Conservation (phyloP, 2,329 filamentous ascomycete genomes). For the Penicillium sp. region DNA sequence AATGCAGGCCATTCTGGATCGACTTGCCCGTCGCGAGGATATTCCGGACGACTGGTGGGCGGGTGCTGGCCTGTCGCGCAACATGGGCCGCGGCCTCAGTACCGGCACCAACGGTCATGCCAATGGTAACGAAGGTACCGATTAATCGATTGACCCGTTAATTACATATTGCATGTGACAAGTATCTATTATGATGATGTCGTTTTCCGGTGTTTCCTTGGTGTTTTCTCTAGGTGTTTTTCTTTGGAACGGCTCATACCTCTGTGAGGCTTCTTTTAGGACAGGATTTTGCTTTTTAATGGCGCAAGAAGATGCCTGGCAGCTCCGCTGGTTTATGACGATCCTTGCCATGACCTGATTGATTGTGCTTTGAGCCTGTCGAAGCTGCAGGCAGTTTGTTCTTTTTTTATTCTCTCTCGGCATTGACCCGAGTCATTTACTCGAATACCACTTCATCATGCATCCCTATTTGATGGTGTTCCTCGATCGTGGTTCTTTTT, state of each 20-base stretch:
- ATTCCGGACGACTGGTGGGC: constrained; percentile 84
- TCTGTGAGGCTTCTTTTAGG: neutral
- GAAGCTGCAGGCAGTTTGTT: constrained; percentile 1
- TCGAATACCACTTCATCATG: constrained; percentile 6
- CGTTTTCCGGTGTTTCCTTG: neutral
- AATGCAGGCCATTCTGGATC: constrained; percentile 71
- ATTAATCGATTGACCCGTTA: neutral
- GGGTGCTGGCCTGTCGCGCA: constrained; percentile 65
- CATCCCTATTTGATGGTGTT: constrained; percentile 9
- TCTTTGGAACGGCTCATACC: neutral
- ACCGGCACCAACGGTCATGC: constrained; percentile 20
- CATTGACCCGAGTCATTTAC: neutral
- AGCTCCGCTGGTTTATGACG: neutral
- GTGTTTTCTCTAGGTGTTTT: neutral
- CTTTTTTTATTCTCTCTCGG: neutral
- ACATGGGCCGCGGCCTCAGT: constrained; percentile 35
- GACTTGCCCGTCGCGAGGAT: constrained; percentile 68
- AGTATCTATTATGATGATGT: neutral
- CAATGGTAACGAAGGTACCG: constrained; percentile 18
- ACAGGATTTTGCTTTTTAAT: neutral
- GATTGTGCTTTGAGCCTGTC: neutral
- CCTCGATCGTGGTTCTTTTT: neutral
- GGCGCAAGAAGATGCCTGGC: neutral
- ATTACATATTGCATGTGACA: constrained; percentile 3
- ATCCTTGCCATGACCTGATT: neutral